Base-by-base conservation (phyloP, 2,329 filamentous ascomycete species). In the Cercospora sp. region DNA sequence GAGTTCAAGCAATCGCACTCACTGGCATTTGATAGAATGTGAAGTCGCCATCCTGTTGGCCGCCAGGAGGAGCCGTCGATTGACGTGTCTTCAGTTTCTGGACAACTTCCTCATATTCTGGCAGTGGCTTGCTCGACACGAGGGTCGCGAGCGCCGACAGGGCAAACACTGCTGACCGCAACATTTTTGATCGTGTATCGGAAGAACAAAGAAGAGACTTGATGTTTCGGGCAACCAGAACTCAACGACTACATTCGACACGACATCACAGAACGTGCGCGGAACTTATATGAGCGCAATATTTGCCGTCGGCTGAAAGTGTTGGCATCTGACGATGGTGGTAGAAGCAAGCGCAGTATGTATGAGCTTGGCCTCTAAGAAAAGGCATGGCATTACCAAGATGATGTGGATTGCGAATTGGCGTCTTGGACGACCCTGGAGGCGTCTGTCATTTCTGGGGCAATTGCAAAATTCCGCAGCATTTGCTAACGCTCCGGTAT, bases 51-150 rank as follows among this genome's bases (percentile, higher is more conserved):
- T 68, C 66, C 18, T 64, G 61, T 24, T 26, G 32, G 53, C 61
- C 66, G 21, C 62, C 61, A 26, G 66, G 66, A n/a, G 66, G 66
- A 21, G 61, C 66, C 32, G 37, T 60, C 12, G 64, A 66, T 32
- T 68, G 66, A 18, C 66, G 51, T 12, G 66, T 53, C 30, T 65
- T 55, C 21, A 68, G 43, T 40, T 45, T 53, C 18, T 68, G 60
- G 13, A 57, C 43, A n/a, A 55, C 59, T 12, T 61, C 60, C 53
- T 65, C 66, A 53, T 63, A 58, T 53, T 65, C 66, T 6, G 55
- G 66, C 30, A 63, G 37, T 18, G 66, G 66, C 61, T 58, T 65
- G 66, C 66, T 68, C 37, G 57, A 65, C 57, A n/a, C 57, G 12
- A 51, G 13, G 57, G 61, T 26, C 32, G 57, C 55, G 32, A 68